Percentiles rank a stretch among this genome's conserved stretches.
These are phyloP conservation scores for Alternaria postmessia DNA, from an alignment of 2,329 filamentous ascomycete genomes.

Conservation along the genomic window DNA sequence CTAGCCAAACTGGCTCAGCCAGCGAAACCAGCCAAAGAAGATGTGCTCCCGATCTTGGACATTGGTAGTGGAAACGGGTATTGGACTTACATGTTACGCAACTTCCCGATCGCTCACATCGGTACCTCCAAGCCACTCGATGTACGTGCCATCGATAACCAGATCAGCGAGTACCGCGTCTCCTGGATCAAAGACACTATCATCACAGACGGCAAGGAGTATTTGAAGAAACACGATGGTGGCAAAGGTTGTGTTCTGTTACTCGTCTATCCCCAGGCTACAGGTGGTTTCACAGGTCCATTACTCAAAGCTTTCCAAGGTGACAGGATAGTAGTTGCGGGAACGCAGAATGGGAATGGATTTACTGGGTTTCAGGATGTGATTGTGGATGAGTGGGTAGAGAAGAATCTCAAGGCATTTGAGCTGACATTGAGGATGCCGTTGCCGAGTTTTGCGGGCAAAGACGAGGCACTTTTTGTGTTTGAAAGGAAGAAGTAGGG, in stretches of 20 bases:
- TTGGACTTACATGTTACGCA: slow-evolving; percentile 76
- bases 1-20: slow-evolving; percentile 62
- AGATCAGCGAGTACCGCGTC: slow-evolving; percentile 72
- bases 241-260: slow-evolving; percentile 68
- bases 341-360: slow-evolving; percentile 77
- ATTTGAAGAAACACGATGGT: slow-evolving; percentile 57
- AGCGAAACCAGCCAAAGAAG: slow-evolving; percentile 37
- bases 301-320: slow-evolving; percentile 69
- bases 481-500: slow-evolving; percentile 56
- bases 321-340: slow-evolving; percentile 73
- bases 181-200: slow-evolving; percentile 74
- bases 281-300: slow-evolving; percentile 69
- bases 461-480: slow-evolving; percentile 77
- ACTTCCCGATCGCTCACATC: slow-evolving; percentile 69
- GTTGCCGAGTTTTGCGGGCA: slow-evolving; percentile 77
- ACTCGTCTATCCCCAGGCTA: slow-evolving; percentile 77
- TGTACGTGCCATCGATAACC: slow-evolving; percentile 71
- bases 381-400: slow-evolving; percentile 73
- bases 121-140: slow-evolving; percentile 63
- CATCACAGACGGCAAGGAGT: slow-evolving; percentile 67
- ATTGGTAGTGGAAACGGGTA: slow-evolving; percentile 78
- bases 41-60: slow-evolving; percentile 65
- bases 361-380: slow-evolving; percentile 73
- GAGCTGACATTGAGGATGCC: slow-evolving; percentile 69
- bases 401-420: slow-evolving; percentile 64